Conservation (phyloP, 148 eudicot genomes). For the Limonium bicolor region DNA sequence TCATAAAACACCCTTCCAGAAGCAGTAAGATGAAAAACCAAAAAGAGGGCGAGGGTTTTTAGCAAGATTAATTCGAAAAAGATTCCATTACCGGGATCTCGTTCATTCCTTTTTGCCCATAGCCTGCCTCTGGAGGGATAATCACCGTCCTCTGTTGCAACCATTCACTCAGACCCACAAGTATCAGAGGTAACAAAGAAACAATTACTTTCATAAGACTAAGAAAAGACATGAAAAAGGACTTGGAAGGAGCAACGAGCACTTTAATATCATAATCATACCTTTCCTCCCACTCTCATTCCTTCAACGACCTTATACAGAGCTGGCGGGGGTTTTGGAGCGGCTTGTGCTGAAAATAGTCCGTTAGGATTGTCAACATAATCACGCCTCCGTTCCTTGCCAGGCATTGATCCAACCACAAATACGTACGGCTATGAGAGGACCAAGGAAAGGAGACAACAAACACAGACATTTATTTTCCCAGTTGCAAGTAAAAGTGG, state of each 20-base stretch:
- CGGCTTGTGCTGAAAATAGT: slow-evolving; percentile 94
- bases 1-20: background rate
- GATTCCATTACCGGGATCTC: slow-evolving; percentile 72
- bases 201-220: background rate
- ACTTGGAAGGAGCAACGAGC: background rate
- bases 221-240: background rate
- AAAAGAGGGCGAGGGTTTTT: background rate
- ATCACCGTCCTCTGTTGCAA: slow-evolving; percentile 70
- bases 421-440: slow-evolving; percentile 95
- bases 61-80: background rate
- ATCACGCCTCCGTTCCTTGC: slow-evolving; percentile 93
- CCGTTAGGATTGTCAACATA: slow-evolving; percentile 90
- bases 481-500: too few relatives aligned
- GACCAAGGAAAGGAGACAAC: too few relatives aligned
- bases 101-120: slow-evolving; percentile 69
- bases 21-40: background rate
- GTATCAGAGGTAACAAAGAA: background rate
- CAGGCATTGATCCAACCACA: slow-evolving; percentile 85
- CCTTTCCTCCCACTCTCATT: slow-evolving; percentile 98
- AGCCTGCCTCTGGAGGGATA: slow-evolving; percentile 83
- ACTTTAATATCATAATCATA: slow-evolving; percentile 1
- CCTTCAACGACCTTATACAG: slow-evolving; percentile 76
- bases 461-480: too few relatives aligned
- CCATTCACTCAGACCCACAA: background rate
- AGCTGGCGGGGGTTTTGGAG: slow-evolving; percentile 97